phyloP scores from a whole-genome alignment of 176 grass and related monocot genomes.

The Eremochloa ophiuroides region DNA sequence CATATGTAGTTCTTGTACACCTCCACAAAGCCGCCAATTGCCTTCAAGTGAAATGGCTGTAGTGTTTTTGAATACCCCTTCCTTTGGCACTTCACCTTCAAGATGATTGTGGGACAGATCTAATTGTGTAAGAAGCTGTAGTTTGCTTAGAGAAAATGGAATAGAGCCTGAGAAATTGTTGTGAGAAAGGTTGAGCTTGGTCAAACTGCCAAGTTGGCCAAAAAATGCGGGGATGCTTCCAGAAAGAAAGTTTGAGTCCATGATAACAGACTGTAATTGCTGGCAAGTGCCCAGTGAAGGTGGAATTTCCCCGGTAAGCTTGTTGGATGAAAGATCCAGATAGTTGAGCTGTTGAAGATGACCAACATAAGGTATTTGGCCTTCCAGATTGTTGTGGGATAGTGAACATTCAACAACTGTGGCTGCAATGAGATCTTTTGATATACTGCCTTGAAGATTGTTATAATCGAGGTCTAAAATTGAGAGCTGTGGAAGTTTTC shows the following conservation, averaged over 20 bases:
- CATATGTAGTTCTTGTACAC: constrained; percentile 38
- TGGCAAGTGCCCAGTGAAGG: constrained; percentile 13
- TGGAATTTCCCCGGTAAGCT: constrained; percentile 43
- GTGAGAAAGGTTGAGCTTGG: constrained; percentile 3
- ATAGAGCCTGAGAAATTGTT: constrained; percentile 41
- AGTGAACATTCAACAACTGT: neutral
- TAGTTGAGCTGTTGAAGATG: constrained; percentile 13
- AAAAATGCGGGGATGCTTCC: constrained; percentile 26
- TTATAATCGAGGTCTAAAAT: constrained; percentile 10
- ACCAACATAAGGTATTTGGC: neutral
- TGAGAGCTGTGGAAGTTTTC: constrained; percentile 11
- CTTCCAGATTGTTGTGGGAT: constrained; percentile 19
- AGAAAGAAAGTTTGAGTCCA: constrained; percentile 27
- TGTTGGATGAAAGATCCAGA: constrained; percentile 40
- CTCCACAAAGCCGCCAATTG: constrained; percentile 37
- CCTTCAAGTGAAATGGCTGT: constrained; percentile 21
- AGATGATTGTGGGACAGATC: constrained; percentile 43
- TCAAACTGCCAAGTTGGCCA: neutral
- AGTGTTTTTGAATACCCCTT: constrained; percentile 37
- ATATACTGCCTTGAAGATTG: constrained; percentile 21
- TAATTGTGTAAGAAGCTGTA: constrained; percentile 1
- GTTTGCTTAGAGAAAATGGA: constrained; percentile 27
- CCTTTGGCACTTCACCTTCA: constrained; percentile 35
- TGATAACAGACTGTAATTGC: constrained; percentile 6
- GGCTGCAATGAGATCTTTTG: neutral